These are phyloP conservation scores for Botryotinia globosa DNA, from an alignment of 2,329 filamentous ascomycete genomes.

Conservation along the genomic window DNA sequence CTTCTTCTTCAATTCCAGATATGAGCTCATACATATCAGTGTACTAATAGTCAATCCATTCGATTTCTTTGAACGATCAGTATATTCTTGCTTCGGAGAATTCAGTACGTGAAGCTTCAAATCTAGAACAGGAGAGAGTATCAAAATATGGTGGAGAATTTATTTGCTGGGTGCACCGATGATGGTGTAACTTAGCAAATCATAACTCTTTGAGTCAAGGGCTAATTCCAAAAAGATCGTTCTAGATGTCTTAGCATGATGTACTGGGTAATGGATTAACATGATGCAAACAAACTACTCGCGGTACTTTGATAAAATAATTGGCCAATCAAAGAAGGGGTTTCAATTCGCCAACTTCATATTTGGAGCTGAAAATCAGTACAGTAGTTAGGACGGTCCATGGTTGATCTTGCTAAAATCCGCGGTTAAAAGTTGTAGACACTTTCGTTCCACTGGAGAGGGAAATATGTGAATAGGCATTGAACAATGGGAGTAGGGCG, in stretches of 20 bases:
- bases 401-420: not conserved
- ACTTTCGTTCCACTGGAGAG: not conserved
- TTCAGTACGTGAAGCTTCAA: not conserved
- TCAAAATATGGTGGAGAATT: not conserved
- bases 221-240: constrained; percentile 2
- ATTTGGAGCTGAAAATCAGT: not conserved
- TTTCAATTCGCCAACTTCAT: not conserved
- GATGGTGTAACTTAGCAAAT: constrained; percentile 3
- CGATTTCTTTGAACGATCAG: not conserved
- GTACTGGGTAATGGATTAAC: not conserved
- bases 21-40: not conserved
- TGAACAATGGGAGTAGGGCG: not conserved
- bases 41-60: not conserved
- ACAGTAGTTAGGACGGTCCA: not conserved
- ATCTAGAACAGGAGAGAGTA: not conserved
- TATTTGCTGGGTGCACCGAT: not conserved
- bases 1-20: not conserved
- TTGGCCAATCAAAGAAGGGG: not conserved
- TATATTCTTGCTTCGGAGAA: not conserved
- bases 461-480: not conserved
- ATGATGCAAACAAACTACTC: not conserved
- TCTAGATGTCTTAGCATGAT: constrained; percentile 13
- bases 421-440: not conserved
- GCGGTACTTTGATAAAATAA: not conserved
- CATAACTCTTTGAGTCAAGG: not conserved